Evolutionary conservation across 176 grass and related monocot genomes (phyloP), one percentile per base, ranked within the genome.

Genomic region (Elaeis guineensis): DNA sequence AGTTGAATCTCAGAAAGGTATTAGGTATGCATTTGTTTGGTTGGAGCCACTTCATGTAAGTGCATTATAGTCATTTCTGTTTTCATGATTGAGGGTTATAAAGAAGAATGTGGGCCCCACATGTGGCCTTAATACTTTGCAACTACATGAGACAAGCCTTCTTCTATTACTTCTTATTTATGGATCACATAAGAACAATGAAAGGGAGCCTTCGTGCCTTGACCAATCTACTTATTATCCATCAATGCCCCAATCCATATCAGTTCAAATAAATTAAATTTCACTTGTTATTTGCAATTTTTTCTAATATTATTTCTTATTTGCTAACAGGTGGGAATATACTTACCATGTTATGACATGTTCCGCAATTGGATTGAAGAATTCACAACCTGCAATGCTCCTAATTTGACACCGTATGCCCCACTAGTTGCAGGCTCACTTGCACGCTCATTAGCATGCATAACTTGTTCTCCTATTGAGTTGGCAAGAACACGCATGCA

Each of bases 291-390:
- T 35, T 39, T n/a, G 39, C 5, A 19, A 25, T 4, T 63, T 25
- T 52, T 64, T 23, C 76, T 72, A 51, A 73, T n/a, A 52, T 60
- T 54, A 72, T 26, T 20, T 57, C 32, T 75, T 68, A 39, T 55
- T 20, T 73, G 21, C 39, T 54, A 79, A 74, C 81, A 97, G 92
- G 92, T 97, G 29, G 92, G 92, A 19, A 97, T 97, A 80, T 97
- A 97, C 62, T 83, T 97, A 76, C 92, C 92, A 54, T 97, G 87
- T 73, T 97, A 97, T 82, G 92, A 97, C 64, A 73, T 91, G 78
- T 97, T 97, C 61, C 63, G 87, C 59, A 91, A 97, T 50, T 67
- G 76, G 69, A 68, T 97, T 57, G 87, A 91, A 69, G 72, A 85
- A 72, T 89, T 97, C 67, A 80, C 92, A 66, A 74, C 61, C 52